phyloP scores from a whole-genome alignment of 176 grass and related monocot species.

The Oryza brachyantha region DNA sequence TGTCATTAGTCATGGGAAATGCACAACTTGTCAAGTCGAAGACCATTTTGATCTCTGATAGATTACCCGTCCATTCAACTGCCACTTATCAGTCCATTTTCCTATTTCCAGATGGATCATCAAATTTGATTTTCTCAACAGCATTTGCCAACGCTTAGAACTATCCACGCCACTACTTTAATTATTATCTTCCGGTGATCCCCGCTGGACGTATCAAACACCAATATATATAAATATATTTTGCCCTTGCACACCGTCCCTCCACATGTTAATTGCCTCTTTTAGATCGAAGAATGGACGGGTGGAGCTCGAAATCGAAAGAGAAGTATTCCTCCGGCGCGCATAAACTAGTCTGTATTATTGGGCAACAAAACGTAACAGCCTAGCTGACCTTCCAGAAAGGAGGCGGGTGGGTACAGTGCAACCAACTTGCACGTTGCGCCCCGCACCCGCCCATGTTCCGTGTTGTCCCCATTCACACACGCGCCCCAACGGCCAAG shows the following conservation, averaged over 20 bases:
- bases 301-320: background rate
- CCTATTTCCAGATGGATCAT: no score
- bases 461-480: background rate
- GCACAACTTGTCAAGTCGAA: no score
- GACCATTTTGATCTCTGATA: no score
- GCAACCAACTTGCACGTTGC: background rate
- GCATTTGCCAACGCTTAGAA: no score
- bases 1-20: no score
- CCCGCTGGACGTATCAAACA: no score
- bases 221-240: no score
- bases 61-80: no score
- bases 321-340: background rate
- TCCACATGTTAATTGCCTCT: background rate
- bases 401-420: background rate
- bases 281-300: slow-evolving; percentile 18
- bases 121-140: no score
- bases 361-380: background rate
- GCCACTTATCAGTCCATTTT: no score
- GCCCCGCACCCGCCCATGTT: background rate
- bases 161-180: no score
- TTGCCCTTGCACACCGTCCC: background rate
- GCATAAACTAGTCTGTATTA: background rate
- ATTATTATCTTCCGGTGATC: no score
- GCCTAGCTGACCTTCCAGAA: background rate
- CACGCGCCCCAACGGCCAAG: background rate